These are phyloP conservation scores for Cubamyces sp. DNA, from an alignment of 768 basidiomycete genomes.

Conservation along the genomic window DNA sequence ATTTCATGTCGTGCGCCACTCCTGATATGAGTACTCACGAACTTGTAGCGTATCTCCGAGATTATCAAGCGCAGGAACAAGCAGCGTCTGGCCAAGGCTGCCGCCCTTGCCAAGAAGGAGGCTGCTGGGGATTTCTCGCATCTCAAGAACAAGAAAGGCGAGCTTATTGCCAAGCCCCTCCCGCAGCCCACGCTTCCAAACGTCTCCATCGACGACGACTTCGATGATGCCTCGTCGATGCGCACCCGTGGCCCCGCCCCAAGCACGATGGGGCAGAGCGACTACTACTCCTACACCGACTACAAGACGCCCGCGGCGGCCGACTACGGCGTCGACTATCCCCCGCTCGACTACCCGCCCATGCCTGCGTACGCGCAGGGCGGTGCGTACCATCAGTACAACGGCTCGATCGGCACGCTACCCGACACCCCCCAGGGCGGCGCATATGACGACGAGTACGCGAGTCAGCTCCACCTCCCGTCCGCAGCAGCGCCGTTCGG, in stretches of 20 bases:
- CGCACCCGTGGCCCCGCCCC: conserved; percentile 59
- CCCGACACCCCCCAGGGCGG: conserved; percentile 53
- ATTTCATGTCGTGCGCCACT: conserved; percentile 5
- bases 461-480: conserved; percentile 64
- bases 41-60: conserved; percentile 79
- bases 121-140: conserved; percentile 90
- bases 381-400: conserved; percentile 64
- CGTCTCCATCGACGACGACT: conserved; percentile 82
- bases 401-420: conserved; percentile 60
- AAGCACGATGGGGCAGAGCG: conserved; percentile 53
- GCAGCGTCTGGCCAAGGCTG: conserved; percentile 80
- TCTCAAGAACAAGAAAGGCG: conserved; percentile 91
- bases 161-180: conserved; percentile 74
- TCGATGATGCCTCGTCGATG: conserved; percentile 56
- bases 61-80: conserved; percentile 92
- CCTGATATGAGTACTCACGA: conserved; percentile 17
- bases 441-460: conserved; percentile 69
- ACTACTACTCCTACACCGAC: conserved; percentile 55
- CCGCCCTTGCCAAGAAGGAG: conserved; percentile 85
- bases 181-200: conserved; percentile 96
- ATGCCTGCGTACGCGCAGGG: conserved; percentile 77
- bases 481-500: conserved; percentile 61
- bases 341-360: conserved; percentile 54
- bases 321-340: conserved; percentile 44
- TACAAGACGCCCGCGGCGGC: conserved; percentile 41